Evolutionary conservation across 78 protist genomes (phyloP), one percentile per base, ranked within the genome.

Genomic region (Dictyostelium capitatum): DNA sequence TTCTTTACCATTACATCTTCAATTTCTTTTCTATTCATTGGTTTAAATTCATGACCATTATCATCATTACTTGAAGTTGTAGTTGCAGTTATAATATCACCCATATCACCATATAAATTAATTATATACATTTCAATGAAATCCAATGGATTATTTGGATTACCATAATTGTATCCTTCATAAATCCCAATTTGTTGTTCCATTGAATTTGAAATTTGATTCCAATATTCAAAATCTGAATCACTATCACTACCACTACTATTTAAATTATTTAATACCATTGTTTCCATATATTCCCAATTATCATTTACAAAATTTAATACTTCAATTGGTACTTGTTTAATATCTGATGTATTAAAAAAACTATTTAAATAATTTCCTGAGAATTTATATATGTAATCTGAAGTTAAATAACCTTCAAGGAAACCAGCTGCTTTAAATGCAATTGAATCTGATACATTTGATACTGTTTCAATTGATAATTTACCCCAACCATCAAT

Each of bases 401-500:
- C 41, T 75, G 82, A 72, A 20, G 82, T 72, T n/a, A 83, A n/a
- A 83, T 83, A 83, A 59, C 79, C 80, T 83, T 83, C 91, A 9
- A 83, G 28, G 73, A 54, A 83, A n/a, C 91, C 91, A 12, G 91
- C 91, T n/a, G 77, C 91, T 43, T 37, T 83, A 43, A 83, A 83
- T 41, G 81, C 81, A 83, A 54, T 30, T 6, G 50, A 30, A 30
- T 69, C 81, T 32, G 64, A 28, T 15, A 20, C 37, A 17, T 65
- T 43, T 14, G 73, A 47, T 25, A 20, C 37, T 20, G 91, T 72
- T 72, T 83, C 91, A 69, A 83, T 72, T 20, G 70, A 69, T 43
- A 83, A 54, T 72, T 83, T 83, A 72, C 91, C 91, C 91, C 91
- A 83, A 37, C 91, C 91, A 83, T 83, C 91, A 56, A 23, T 6